Percentiles rank a stretch among this genome's conserved stretches.
Conservation (phyloP, 495 filamentous ascomycete species). For the Podospora comata region DNA sequence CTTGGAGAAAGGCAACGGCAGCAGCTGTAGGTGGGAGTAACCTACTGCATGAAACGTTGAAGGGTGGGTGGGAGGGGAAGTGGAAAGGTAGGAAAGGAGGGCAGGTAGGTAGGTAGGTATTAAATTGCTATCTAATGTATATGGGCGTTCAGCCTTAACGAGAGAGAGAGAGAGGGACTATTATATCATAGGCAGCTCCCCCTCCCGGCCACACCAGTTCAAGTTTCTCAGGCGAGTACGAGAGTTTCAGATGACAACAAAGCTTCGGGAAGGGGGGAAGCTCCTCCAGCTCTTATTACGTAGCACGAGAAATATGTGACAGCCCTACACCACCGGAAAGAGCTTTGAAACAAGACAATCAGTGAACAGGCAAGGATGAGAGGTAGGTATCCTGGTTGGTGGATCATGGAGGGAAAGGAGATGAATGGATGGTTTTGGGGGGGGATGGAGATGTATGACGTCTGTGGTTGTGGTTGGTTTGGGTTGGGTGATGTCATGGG, state of each 20-base stretch:
- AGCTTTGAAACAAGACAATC: not conserved
- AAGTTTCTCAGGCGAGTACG: not conserved
- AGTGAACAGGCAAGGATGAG: not conserved
- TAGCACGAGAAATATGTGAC: not conserved
- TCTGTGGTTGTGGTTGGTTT: slow-evolving; percentile 7
- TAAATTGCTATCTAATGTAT: not conserved
- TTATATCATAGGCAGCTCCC: not conserved
- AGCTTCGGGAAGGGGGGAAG: not conserved
- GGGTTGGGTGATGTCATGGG: not conserved
- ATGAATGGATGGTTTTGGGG: not conserved
- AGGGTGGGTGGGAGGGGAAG: not conserved
- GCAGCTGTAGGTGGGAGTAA: not conserved
- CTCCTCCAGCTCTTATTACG: not conserved
- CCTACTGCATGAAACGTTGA: not conserved
- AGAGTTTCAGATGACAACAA: not conserved
- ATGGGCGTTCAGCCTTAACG: not conserved
- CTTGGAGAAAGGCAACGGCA: not conserved
- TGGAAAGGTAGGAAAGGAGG: not conserved
- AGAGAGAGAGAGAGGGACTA: not conserved
- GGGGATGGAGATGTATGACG: slow-evolving; percentile 11
- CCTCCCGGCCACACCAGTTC: too few relatives aligned
- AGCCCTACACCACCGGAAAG: not conserved
- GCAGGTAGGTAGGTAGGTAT: not conserved
- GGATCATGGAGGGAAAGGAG: not conserved
- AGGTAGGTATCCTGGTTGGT: not conserved